Percentiles rank a stretch among this genome's conserved stretches.
These are phyloP conservation scores for Arabidopsis lyrata DNA, from an alignment of 441 rosid genomes.

Conservation along the genomic window DNA sequence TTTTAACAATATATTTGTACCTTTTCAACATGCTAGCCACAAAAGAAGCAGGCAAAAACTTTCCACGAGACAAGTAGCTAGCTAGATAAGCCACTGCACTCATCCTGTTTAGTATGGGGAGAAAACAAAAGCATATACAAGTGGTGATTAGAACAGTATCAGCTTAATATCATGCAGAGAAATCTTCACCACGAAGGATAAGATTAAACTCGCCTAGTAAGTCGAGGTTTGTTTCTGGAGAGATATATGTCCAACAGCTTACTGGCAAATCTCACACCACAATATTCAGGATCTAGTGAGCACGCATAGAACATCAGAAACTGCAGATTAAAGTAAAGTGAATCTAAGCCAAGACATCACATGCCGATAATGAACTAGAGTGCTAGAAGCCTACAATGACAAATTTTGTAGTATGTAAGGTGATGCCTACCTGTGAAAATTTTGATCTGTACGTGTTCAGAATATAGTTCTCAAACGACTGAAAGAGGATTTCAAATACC, in stretches of 20 bases:
- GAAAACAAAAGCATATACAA: conserved; percentile 20
- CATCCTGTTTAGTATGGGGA: conserved; percentile 57
- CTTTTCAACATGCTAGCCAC: conserved; percentile 62
- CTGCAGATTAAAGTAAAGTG: conserved; percentile 52
- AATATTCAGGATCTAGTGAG: conserved; percentile 78
- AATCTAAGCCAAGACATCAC: conserved; percentile 14
- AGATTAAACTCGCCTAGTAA: conserved; percentile 57
- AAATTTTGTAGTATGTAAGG: not conserved
- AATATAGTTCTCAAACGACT: conserved; percentile 64
- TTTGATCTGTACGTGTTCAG: conserved; percentile 74
- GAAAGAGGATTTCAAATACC: conserved; percentile 80
- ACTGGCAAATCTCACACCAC: conserved; percentile 72
- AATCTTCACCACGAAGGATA: not conserved
- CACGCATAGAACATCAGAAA: conserved; percentile 86
- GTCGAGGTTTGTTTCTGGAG: conserved; percentile 46
- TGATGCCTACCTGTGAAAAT: conserved; percentile 67
- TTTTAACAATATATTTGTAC: conserved; percentile 37
- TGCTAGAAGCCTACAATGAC: not conserved
- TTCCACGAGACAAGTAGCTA: conserved; percentile 83
- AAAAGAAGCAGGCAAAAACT: conserved; percentile 61
- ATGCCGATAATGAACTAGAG: not conserved
- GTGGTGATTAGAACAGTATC: conserved; percentile 17
- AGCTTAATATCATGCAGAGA: not conserved
- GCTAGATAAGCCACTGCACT: conserved; percentile 87
- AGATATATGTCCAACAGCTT: conserved; percentile 59